phyloP scores from a whole-genome alignment of 495 filamentous ascomycete species.

The Hyaloscypha hepaticicola region DNA sequence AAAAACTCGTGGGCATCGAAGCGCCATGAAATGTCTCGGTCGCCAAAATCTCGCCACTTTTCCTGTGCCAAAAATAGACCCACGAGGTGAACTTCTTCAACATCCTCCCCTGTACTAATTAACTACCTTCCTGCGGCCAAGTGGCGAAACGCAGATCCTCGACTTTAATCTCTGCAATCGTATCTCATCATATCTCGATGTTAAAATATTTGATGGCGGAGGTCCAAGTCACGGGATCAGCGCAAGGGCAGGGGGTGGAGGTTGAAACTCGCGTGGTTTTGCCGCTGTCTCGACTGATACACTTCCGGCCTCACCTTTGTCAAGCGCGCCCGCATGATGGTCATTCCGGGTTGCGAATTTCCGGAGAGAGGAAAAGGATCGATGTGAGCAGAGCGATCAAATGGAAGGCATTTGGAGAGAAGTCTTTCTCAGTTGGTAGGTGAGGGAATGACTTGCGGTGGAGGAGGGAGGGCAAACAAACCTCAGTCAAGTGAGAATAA shows the following conservation, averaged over 20 bases:
- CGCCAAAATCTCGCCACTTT: not conserved
- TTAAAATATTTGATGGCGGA: constrained; percentile 1
- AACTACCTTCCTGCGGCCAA: no score
- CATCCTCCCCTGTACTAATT: no score
- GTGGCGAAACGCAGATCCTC: constrained; percentile 3
- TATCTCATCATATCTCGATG: not conserved
- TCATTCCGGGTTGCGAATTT: constrained; percentile 10
- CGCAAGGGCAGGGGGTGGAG: not conserved
- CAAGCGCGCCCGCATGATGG: constrained; percentile 24
- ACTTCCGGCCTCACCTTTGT: constrained; percentile 23
- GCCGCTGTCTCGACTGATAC: constrained; percentile 25
- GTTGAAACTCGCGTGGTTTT: constrained; percentile 27
- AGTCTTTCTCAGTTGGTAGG: no score
- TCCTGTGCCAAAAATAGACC: not conserved
- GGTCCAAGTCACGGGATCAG: constrained; percentile 20
- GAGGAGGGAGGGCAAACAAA: no score
- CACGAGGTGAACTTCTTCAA: not conserved
- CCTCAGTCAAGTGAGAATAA: not conserved
- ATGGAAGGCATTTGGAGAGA: no score
- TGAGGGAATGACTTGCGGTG: no score
- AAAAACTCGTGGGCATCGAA: not conserved
- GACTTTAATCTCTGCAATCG: not conserved
- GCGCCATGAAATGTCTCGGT: not conserved
- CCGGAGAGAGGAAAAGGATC: constrained; percentile 4
- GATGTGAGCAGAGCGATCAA: no score